A percentile compares a stretch with the other conserved stretches of the same genome.
phyloP scores from a whole-genome alignment of 768 basidiomycete species.

The Thelephora ganbajun region DNA sequence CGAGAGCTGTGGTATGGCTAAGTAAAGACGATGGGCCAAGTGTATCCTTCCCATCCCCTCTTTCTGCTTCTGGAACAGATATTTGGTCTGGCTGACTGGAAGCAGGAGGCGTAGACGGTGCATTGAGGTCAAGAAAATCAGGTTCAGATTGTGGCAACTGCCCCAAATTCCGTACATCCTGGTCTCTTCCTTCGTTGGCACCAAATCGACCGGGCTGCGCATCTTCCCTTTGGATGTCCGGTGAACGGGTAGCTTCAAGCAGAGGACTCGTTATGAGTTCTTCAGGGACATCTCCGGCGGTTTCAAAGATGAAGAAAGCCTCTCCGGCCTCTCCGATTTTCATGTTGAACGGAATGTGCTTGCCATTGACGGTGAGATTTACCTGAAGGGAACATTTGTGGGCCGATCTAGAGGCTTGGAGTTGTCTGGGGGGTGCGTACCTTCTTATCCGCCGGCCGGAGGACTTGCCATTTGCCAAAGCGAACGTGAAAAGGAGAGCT shows the following conservation, averaged over 20 bases:
- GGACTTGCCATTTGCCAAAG: conserved; percentile 94
- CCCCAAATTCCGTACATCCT: conserved; percentile 3
- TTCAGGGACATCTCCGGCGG: conserved; percentile 84
- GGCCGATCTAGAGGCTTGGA: not conserved
- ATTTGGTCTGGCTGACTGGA: not conserved
- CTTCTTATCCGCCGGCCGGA: conserved; percentile 89
- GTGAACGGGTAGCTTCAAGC: conserved; percentile 45
- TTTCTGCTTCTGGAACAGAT: conserved; percentile 1
- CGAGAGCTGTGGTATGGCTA: conserved; percentile 13
- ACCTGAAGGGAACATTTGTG: conserved; percentile 35
- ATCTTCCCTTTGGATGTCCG: conserved; percentile 9
- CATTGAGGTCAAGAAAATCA: conserved; percentile 79
- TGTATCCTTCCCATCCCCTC: not conserved
- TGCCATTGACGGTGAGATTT: conserved; percentile 76
- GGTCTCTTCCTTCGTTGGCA: conserved; percentile 20
- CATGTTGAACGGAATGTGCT: conserved; percentile 85
- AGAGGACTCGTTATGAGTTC: conserved; percentile 92
- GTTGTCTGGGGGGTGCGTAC: conserved; percentile 23
- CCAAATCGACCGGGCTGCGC: conserved; percentile 27
- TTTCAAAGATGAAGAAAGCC: conserved; percentile 98
- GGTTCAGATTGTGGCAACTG: conserved; percentile 30
- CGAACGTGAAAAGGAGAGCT: conserved; percentile 97
- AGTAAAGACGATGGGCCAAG: conserved; percentile 8
- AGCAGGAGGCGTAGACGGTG: conserved; percentile 11
- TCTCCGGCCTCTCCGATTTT: conserved; percentile 98